Evolutionary conservation across 2,329 filamentous ascomycete genomes (phyloP), one percentile per base, ranked within the genome.

Genomic region (Ceratocystis smalleyi): DNA sequence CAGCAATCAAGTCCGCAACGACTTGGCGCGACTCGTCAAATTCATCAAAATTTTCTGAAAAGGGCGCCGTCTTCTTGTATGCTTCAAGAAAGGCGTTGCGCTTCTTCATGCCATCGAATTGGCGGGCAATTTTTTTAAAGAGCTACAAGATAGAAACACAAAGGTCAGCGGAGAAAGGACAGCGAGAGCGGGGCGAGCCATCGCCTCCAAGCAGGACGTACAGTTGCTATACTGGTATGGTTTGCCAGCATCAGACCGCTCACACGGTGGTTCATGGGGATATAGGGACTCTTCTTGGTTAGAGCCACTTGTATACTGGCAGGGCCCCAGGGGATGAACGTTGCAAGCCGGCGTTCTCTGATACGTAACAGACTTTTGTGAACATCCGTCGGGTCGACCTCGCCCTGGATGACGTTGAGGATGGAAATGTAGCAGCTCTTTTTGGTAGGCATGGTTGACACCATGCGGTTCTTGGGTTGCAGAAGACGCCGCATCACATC

Each of bases 341-440:
- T 95, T 8, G 94, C 95, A 63, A 99, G 81, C 66, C 90, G 85
- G 61, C 94, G 87, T 78, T 99, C 94, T 61, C 94, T 87, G 72
- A 99, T 99, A 68, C 94, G 89, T 66, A 99, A 83, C 65, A 99
- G 79, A 68, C 92, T 97, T 82, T 99, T 99, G 79, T 99, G 94
- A 65, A 99, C 89, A 75, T 99, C 95, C 2, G 92, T 97, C 7
- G 94, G 92, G 73, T 99, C 95, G 47, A 95, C 94, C 74, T 99
- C 94, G 71, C 94, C 94, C 78, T 97, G 94, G 70, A 99, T 99
- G 71, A 99, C 96, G 75, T 99, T 97, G 68, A 99, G 80, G 70
- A 99, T 97, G 59, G 91, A 96, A 72, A 99, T 97, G 78, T 99
- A 99, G 78, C 94, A 99, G 77, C 91, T 96, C 78, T 90, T 95